A percentile compares a stretch with the other conserved stretches of the same genome.
Evolutionary conservation across 2,329 filamentous ascomycete species (phyloP).

Genomic region (Dichotomopilus funicola): DNA sequence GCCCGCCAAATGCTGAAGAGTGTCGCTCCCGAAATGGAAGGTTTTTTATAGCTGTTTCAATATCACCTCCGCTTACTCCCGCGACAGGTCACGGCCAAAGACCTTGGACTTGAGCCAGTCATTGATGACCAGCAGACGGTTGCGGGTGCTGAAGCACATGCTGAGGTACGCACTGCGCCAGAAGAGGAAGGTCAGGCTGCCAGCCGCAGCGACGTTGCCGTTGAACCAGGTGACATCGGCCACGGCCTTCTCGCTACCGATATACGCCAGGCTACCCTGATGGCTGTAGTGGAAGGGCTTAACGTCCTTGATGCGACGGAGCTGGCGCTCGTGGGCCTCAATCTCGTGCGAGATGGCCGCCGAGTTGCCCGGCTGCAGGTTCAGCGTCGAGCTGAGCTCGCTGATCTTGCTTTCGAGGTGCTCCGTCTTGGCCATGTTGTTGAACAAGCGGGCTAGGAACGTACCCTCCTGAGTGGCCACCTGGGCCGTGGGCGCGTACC

Average conservation of each 20-base stretch:
- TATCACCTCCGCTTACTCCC: conserved; percentile 50
- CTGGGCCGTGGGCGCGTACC: conserved; percentile 95
- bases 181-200: conserved; percentile 93
- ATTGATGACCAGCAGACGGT: conserved; percentile 83
- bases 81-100: conserved; percentile 90
- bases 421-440: conserved; percentile 97
- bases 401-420: conserved; percentile 69
- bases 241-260: conserved; percentile 92
- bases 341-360: conserved; percentile 68
- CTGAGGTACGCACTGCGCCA: conserved; percentile 97
- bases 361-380: conserved; percentile 57
- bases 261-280: conserved; percentile 94
- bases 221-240: conserved; percentile 97
- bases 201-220: conserved; percentile 89
- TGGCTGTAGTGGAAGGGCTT: conserved; percentile 98
- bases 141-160: conserved; percentile 99
- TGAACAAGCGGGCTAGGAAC: conserved; percentile 93
- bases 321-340: conserved; percentile 75
- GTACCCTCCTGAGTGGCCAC: conserved; percentile 92
- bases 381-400: conserved; percentile 57
- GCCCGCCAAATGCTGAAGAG: conserved; percentile 6
- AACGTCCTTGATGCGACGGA: conserved; percentile 85
- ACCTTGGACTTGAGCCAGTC: conserved; percentile 97
- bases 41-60: neutral
- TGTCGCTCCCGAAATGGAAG: neutral